Base-by-base conservation (phyloP, 2,329 filamentous ascomycete species). In the Dactylellina haptotyla region DNA sequence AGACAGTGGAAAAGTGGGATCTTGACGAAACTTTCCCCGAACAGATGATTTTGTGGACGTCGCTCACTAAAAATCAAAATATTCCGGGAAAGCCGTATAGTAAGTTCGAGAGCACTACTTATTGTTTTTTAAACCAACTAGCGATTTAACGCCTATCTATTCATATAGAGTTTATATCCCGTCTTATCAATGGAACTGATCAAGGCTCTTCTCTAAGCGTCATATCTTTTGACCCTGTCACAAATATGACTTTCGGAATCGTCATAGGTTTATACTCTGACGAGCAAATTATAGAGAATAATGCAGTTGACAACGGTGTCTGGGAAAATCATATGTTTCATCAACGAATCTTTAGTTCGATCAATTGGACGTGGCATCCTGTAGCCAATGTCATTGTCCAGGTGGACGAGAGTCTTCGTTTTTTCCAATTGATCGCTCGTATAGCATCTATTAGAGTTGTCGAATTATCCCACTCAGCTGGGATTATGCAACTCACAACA, bases 301-400 rank as follows among this genome's bases (percentile, higher is more conserved):
- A 39, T 9, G 26, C 62, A 20, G 25, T n/a, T n/a, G n/a, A 58
- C 25, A 18, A 57, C 5, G 50, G 50, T 12, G 53, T 66, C 50
- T 66, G 62, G 62, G 62, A 66, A 30, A 48, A 30, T n/a, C 50
- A 57, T n/a, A 66, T 66, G 62, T 50, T 66, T 25, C 30, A 50
- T 18, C 18, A 66, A 32, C n/a, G 62, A 57, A 50, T 28, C 10
- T 9, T 50, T 6, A 18, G 58, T 30, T 48, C 43, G 9, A 66
- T 50, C 16, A 28, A 57, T 16, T 66, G 53, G 62, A 51, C 53
- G 23, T 66, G 53, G 62, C 62, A 66, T 43, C 62, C 62, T 0
- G 28, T 66, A 8, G 62, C 53, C 20, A 50, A 64, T 25, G 59
- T 43, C 20, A 54, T 64, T 26, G 30, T 56, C 3, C 59, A 64